Evolutionary conservation across 129 eudicot species (phyloP), one percentile per base, ranked within the genome.

Genomic region (Flaveria sonorensis): DNA sequence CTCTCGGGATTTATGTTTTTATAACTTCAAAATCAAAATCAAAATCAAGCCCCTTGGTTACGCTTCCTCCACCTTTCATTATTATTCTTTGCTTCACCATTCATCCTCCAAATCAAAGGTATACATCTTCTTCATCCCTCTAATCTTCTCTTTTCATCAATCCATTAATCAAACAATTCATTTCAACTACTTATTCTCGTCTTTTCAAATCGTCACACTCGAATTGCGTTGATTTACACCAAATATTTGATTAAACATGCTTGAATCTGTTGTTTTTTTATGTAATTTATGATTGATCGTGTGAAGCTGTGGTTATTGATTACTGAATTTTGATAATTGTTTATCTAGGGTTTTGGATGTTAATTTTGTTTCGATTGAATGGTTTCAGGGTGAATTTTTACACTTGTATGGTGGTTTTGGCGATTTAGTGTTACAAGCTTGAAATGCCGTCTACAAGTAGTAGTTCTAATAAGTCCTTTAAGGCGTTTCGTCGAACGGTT

Each of bases 401-500:
- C 13, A 45, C 0, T 6, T 70, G 70, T 21, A 13, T 65, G 62
- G 77, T 55, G 73, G 55, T 42, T 77, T 50, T 55, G 59, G 71
- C 63, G 78, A 48, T 69, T 40, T 57, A 62, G 57, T 28, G 32
- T 14, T 53, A 55, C 73, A 21, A 5, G 14, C 2, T 14, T 9
- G 32, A 73, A 74, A 91, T 91, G 97, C 85, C 88, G 43, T 83
- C 88, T 16, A 79, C 87, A 6, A 77, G 84, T 79, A 79, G 84
- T 79, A 74, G 79, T 81, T 83, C 89, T 40, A 52, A 74, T 2
- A 80, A 67, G 81, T 85, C 92, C 0, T 87, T 89, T 59, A 85
- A 85, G 19, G 75, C 88, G 64, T 83, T 92, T 83, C 87, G 93
- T 21, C 88, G 97, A 12, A 72, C 96, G 0, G 71, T 87, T 74